phyloP scores from a whole-genome alignment of 306 rosid species.

The Trifolium fragiferum region DNA sequence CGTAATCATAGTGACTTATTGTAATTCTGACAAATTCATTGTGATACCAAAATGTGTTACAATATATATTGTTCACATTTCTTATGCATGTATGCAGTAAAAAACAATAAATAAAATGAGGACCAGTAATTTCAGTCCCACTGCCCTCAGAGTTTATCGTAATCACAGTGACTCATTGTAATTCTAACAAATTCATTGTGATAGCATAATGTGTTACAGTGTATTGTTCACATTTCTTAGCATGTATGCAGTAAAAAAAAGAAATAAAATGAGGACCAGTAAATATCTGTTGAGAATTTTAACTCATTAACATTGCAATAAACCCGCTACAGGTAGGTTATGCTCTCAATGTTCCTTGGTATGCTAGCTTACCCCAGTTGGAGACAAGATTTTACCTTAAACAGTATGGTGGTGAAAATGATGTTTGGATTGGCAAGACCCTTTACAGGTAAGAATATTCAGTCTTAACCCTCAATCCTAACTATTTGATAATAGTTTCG shows the following conservation, averaged over 20 bases:
- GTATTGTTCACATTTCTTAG: too few relatives aligned
- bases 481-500: background rate
- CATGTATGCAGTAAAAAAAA: too few relatives aligned
- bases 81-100: background rate
- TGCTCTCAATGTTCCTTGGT: constrained; percentile 78
- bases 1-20: too few relatives aligned
- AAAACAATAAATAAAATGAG: background rate
- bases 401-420: constrained; percentile 78
- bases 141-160: too few relatives aligned
- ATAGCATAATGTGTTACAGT: too few relatives aligned
- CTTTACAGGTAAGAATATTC: constrained; percentile 68
- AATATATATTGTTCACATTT: background rate
- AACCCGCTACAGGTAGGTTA: constrained; percentile 59
- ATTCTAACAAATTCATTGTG: too few relatives aligned
- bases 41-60: background rate
- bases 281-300: background rate
- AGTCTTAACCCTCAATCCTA: background rate
- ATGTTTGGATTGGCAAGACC: constrained; percentile 91
- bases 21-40: too few relatives aligned
- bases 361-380: constrained; percentile 78
- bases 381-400: constrained; percentile 75
- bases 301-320: background rate
- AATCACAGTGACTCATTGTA: too few relatives aligned
- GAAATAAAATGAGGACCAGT: too few relatives aligned
- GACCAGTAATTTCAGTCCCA: too few relatives aligned